A percentile compares a stretch with the other conserved stretches of the same genome.
phyloP scores from a whole-genome alignment of 2,329 filamentous ascomycete species.

The Xylaria sp. region DNA sequence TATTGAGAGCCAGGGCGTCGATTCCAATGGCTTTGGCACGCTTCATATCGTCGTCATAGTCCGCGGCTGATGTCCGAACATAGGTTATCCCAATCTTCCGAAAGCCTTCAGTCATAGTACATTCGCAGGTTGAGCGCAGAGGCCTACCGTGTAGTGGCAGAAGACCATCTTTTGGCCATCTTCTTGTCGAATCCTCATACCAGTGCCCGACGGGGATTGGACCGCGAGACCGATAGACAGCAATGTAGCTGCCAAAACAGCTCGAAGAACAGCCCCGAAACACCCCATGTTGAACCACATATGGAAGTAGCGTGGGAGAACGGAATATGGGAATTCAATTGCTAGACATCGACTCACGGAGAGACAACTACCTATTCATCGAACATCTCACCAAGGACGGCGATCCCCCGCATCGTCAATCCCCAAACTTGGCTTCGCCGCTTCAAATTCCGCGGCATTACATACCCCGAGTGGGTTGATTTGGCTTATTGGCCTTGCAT shows the following conservation, averaged over 20 bases:
- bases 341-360: too few relatives aligned
- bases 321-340: background rate
- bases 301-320: background rate
- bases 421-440: background rate
- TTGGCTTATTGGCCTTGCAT: background rate
- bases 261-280: conserved; percentile 4
- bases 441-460: background rate
- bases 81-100: conserved; percentile 41
- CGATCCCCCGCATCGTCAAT: background rate
- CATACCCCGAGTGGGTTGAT: background rate
- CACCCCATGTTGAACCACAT: conserved; percentile 7
- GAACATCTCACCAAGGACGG: background rate
- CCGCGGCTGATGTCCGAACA: conserved; percentile 37
- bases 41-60: conserved; percentile 45
- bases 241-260: conserved; percentile 4
- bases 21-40: conserved; percentile 34
- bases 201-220: conserved; percentile 1
- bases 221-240: conserved; percentile 1
- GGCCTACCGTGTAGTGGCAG: conserved; percentile 14
- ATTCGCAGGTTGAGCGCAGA: background rate
- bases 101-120: background rate
- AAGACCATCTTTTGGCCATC: conserved; percentile 10
- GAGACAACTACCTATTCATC: too few relatives aligned
- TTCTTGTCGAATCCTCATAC: conserved; percentile 3
- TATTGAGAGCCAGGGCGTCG: conserved; percentile 40